Percentiles rank a stretch among this genome's conserved stretches.
Evolutionary conservation across 2,329 filamentous ascomycete species (phyloP).

Genomic region (Calonectria naviculata): DNA sequence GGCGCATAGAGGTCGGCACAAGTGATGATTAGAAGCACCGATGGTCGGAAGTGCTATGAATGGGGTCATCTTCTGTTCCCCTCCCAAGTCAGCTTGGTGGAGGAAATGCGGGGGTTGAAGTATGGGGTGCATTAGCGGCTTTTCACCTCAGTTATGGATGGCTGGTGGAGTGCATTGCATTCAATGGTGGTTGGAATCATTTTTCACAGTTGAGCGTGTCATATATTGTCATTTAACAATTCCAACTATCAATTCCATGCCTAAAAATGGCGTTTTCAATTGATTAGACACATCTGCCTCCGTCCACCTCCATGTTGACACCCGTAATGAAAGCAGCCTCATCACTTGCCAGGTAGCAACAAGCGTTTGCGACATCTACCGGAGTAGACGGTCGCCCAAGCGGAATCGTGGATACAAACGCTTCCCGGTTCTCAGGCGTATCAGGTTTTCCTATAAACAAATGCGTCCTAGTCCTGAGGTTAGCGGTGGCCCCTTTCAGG

Average conservation of each 20-base stretch:
- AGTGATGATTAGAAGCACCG: not conserved
- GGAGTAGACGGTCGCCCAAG: conserved; percentile 67
- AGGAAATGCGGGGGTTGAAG: conserved; percentile 2
- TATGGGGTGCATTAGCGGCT: conserved; percentile 13
- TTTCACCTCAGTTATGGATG: not conserved
- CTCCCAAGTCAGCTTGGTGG: conserved; percentile 1
- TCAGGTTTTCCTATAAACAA: conserved; percentile 71
- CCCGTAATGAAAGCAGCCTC: conserved; percentile 80
- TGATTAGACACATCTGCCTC: conserved; percentile 41
- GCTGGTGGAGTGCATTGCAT: not conserved
- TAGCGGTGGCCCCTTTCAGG: not conserved
- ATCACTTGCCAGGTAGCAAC: conserved; percentile 76
- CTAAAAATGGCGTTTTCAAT: not conserved
- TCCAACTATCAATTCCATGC: not conserved
- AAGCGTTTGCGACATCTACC: conserved; percentile 77
- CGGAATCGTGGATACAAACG: conserved; percentile 65
- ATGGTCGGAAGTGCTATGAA: not conserved
- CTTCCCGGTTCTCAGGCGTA: conserved; percentile 69
- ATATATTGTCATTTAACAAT: not conserved
- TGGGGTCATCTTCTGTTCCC: not conserved
- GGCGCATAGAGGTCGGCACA: not conserved
- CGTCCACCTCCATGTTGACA: conserved; percentile 68
- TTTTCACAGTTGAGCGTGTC: not conserved
- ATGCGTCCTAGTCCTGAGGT: conserved; percentile 46
- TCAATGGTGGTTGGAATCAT: not conserved